phyloP scores from a whole-genome alignment of 2,329 filamentous ascomycete genomes.

The Periconia digitata region DNA sequence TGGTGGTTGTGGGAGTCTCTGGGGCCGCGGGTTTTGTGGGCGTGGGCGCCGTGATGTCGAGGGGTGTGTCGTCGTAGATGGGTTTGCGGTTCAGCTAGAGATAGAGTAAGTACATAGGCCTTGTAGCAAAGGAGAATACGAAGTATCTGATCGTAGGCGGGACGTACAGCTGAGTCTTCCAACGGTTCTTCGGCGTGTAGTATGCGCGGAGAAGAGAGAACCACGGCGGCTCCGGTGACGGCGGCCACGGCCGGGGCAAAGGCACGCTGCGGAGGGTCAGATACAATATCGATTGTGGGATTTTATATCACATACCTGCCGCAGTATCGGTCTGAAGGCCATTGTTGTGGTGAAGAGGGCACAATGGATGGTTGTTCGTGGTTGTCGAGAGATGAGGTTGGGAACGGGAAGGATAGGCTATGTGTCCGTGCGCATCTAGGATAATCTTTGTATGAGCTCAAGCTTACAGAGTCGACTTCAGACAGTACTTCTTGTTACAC shows the following conservation, averaged over 20 bases:
- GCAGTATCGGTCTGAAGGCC: slow-evolving; percentile 56
- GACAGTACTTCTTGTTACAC: too few species aligned
- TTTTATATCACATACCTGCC: slow-evolving; percentile 48
- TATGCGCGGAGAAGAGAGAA: slow-evolving; percentile 50
- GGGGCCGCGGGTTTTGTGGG: slow-evolving; percentile 33
- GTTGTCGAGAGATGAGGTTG: slow-evolving; percentile 19
- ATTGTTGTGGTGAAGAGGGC: slow-evolving; percentile 42
- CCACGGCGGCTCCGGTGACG: slow-evolving; percentile 47
- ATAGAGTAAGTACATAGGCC: neutral
- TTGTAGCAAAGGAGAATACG: slow-evolving; percentile 7
- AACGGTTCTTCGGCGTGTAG: slow-evolving; percentile 52
- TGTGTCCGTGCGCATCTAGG: neutral
- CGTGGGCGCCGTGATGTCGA: slow-evolving; percentile 43
- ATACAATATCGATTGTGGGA: slow-evolving; percentile 9
- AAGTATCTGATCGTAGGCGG: neutral
- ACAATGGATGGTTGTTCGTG: slow-evolving; percentile 36
- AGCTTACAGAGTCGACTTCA: too few species aligned
- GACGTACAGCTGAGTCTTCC: slow-evolving; percentile 22
- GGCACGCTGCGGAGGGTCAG: slow-evolving; percentile 47
- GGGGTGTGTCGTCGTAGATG: slow-evolving; percentile 72
- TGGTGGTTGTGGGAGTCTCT: slow-evolving; percentile 33
- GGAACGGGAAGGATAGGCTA: slow-evolving; percentile 3
- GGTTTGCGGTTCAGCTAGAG: slow-evolving; percentile 52
- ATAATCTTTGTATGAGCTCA: too few species aligned
- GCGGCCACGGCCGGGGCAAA: slow-evolving; percentile 50